Base-by-base conservation (phyloP, 805 yeast genomes). In the Torulaspora gathmanii region DNA sequence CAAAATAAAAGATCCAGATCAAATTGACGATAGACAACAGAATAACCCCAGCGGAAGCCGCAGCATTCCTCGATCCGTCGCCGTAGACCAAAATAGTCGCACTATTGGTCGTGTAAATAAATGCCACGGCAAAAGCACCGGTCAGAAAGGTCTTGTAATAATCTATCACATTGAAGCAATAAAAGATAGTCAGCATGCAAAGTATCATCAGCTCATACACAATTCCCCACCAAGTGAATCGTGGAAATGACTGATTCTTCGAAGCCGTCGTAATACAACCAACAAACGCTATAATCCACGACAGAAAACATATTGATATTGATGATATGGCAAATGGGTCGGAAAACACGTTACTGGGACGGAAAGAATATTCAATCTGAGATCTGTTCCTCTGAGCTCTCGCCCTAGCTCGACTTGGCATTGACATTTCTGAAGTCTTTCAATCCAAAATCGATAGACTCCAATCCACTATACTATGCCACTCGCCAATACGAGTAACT, bases 161-260 rank as follows among this genome's bases (percentile, higher is more conserved):
- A 60, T 85, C 88, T 48, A 87, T 71, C 35, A 79, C 67, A 65
- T 84, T 82, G 57, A 68, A 69, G 63, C 80, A 74, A 66, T 77
- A 87, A 51, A 79, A 70, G 45, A 72, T 55, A 33, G 74, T 73
- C 48, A 77, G 72, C 16, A 72, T 62, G 4, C 79, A 54, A 16
- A 85, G 73, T 33, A 87, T 54, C 25, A 86, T 50, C 16, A 89
- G 70, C 66, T 91, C 82, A 60, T 79, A 93, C 2, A 85, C 90
- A 5, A 93, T 65, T 1, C 95, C 95, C 99, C 99, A 93, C 99
- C 99, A 91, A 3, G 93, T 79, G 66, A 91, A 85, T 52, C 79
- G 78, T 1, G 97, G 96, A 60, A 83, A 87, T 5, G 65, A 53
- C 12, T 67, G 64, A 20, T 55, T 46, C 15, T 64, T 61, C 13